Evolutionary conservation across 495 filamentous ascomycete species (phyloP).

Genomic region (Pyrenula aspistea): DNA sequence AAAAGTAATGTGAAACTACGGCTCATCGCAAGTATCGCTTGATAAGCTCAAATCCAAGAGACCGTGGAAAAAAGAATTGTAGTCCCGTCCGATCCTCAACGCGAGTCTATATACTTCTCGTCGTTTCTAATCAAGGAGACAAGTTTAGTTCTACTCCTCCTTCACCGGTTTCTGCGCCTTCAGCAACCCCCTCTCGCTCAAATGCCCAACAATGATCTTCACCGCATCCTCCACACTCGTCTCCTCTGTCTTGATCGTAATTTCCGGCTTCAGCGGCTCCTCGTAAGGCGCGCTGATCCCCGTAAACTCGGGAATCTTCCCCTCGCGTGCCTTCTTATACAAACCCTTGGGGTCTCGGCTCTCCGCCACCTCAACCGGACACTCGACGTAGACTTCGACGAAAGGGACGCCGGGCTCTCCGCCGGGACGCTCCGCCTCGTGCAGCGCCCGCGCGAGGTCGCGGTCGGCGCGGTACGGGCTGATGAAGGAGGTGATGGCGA

Average conservation of each 20-base stretch:
- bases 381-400: conserved; percentile 84
- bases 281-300: conserved; percentile 90
- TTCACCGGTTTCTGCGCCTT: conserved; percentile 29
- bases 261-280: conserved; percentile 73
- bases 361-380: conserved; percentile 84
- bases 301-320: conserved; percentile 94
- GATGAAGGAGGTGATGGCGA: conserved; percentile 94
- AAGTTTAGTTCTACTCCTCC: not conserved
- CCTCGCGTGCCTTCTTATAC: conserved; percentile 90
- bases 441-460: conserved; percentile 65
- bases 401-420: conserved; percentile 59
- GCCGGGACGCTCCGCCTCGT: conserved; percentile 39
- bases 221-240: conserved; percentile 78
- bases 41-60: too few species aligned
- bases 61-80: too few species aligned
- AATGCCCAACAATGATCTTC: conserved; percentile 64
- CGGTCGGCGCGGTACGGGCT: conserved; percentile 85
- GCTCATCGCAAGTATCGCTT: too few species aligned
- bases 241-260: conserved; percentile 67
- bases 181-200: conserved; percentile 54
- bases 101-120: too few species aligned
- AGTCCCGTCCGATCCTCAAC: too few species aligned
- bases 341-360: conserved; percentile 90
- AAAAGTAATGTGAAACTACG: too few species aligned
- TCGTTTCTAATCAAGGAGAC: too few species aligned